Evolutionary conservation across 2,329 filamentous ascomycete species (phyloP), one percentile per base, ranked within the genome.

Genomic region (Colletotrichum cuscutae): DNA sequence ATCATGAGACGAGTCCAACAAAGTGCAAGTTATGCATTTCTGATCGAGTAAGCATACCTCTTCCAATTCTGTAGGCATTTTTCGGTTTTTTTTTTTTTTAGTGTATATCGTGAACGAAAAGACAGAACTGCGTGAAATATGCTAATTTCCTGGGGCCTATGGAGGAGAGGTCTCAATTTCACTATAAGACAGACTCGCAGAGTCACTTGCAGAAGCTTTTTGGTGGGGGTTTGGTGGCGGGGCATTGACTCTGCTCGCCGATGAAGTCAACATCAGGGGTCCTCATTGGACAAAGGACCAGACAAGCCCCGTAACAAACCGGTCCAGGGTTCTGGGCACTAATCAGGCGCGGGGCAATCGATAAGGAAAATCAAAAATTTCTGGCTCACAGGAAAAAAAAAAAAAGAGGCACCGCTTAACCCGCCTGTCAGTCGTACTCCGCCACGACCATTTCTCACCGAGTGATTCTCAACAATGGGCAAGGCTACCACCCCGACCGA

Each of bases 11-110:
- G 52, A 69, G 35, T 30, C 57, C n/a, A 56, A 37, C 59, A 42
- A 42, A 42, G 37, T 42, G 37, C 32, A 35, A 35, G 4, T 11
- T 73, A 73, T 74, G 67, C 12, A 37, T 65, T 22, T 19, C 35
- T 37, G 60, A 35, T 37, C 52, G 8, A 2, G 37, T 62, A 19
- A 24, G 72, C 80, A 54, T 85, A 94, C 93, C 84, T 95, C 93
- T 85, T 95, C 92, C 57, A 95, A 82, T 85, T 95, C 92, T 56
- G 92, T 92, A 66, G 92, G 89, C 93, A 95, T 95, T 37, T 88
- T 74, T 57, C 63, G 65, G 66, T 19, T 24, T n/a, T n/a, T n/a
- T n/a, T n/a, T n/a, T n/a, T 54, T 15, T 30, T 3, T 5, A 22
- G 32, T 32, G 24, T 3, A 22, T 35, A 28, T n/a, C 28, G 37